Base-by-base conservation (phyloP, 768 basidiomycete species). In the Lentinula edodes region DNA sequence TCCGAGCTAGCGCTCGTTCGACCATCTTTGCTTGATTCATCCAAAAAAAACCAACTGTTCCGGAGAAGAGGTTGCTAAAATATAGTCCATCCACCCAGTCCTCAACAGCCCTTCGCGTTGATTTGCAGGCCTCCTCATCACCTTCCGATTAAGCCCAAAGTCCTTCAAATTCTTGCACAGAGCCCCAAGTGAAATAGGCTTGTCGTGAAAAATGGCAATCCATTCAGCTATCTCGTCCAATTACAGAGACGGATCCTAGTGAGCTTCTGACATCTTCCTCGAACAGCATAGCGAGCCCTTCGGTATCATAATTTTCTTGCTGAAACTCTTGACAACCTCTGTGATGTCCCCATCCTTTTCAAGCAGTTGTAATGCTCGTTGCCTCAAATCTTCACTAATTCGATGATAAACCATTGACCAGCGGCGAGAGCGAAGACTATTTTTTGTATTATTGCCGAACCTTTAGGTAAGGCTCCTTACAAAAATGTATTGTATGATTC, bases 1-100 rank as follows among this genome's bases (percentile, higher is more conserved):
- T 28, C 28, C 28, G 23, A 23, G 23, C 23, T 23, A 23, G 23
- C 23, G 23, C 23, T 23, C 23, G 23, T 23, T 23, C 23, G 28
- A 28, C 72, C 68, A 61, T 78, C 70, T 64, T 78, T 77, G 66
- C 73, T 74, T 1, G 62, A 60, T 61, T 71, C 71, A 54, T 71
- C 67, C 4, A 71, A 45, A 41, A 23, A 63, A 65, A 41, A 62
- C 55, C 51, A 59, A 43, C 18, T 61, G 61, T 34, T 57, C 59
- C 3, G 66, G 60, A 4, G 32, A 45, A 16, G 64, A 62, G 36
- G 53, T 53, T 7, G 46, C 20, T n/a, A 53, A 20, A 23, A 66
- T 39, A 7, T 35, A 23, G 28, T 58, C 58, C 51, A 53, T 42
- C 64, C 62, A 68, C 3, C 35, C 34, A 34, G 38, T 48, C 15